These are phyloP conservation scores for Solanum raphanifolium DNA, from an alignment of 257 asterid species.

Conservation along the genomic window DNA sequence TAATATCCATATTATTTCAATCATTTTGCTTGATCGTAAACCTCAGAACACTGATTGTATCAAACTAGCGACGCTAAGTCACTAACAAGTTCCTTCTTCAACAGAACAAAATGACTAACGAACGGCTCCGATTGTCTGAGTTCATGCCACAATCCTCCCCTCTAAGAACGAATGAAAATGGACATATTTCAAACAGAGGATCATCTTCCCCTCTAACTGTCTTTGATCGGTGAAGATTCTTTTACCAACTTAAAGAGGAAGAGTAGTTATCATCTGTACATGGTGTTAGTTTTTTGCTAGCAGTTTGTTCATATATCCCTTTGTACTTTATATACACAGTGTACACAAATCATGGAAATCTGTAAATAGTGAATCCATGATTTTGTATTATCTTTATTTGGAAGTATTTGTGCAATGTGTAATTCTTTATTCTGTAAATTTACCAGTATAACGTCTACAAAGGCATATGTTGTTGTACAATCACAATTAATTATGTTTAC, in stretches of 20 bases:
- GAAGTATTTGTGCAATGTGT: not conserved
- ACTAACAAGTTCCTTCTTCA: slow-evolving; percentile 7
- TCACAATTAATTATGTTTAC: not conserved
- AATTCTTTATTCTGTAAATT: not conserved
- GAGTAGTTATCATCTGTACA: not conserved
- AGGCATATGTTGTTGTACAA: not conserved
- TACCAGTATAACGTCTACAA: not conserved
- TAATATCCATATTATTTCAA: not conserved
- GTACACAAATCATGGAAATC: not conserved
- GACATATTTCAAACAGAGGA: slow-evolving; percentile 13
- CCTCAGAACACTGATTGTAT: not conserved
- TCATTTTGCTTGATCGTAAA: not conserved
- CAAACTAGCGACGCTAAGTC: not conserved
- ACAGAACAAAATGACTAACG: slow-evolving; percentile 61
- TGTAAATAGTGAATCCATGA: not conserved
- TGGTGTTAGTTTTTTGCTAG: slow-evolving; percentile 14
- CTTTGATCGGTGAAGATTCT: slow-evolving; percentile 46
- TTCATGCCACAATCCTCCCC: slow-evolving; percentile 51
- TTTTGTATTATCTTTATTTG: not conserved
- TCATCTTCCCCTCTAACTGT: slow-evolving; percentile 35
- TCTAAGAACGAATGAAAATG: slow-evolving; percentile 22
- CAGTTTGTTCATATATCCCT: not conserved
- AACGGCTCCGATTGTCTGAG: slow-evolving; percentile 60
- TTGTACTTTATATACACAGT: not conserved
- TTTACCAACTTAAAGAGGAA: not conserved